Evolutionary conservation across 2,329 filamentous ascomycete genomes (phyloP), one percentile per base, ranked within the genome.

Genomic region (Harringtonia lauricola): DNA sequence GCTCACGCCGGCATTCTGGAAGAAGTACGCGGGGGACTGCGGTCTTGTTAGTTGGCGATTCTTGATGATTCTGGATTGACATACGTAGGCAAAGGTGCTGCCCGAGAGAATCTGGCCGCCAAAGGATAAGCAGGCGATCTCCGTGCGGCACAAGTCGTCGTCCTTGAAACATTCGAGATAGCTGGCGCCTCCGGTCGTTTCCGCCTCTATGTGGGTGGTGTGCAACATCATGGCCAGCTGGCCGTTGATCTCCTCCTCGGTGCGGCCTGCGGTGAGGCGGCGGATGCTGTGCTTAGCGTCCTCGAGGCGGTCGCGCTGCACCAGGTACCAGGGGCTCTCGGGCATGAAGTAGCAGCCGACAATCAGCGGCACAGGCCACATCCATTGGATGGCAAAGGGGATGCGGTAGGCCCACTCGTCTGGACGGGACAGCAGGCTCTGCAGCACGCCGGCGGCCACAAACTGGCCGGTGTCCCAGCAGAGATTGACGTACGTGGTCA

Each of bases 161-260:
- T 87, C 86, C 58, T 73, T 81, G 72, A 94, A 94, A 64, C 87
- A 94, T 60, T 94, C 87, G 53, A 75, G 63, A 60, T 92, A 94
- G 42, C 72, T 79, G 7, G 84, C 77, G 26, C 86, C 86, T 8
- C 67, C 65, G 4, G 84, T 88, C 14, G 47, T 47, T 33, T 75
- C 72, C 56, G 85, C 73, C 59, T 94, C 88, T 12, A 94, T 67
- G 0, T 83, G 82, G 1, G 84, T 89, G 1, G 87, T 95, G 57
- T 94, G 86, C 1, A 87, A 78, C 84, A 95, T 94, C 86, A 94
- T 94, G 54, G 85, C 81, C 40, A 94, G 71, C 0, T 85, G 92
- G 63, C 92, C 86, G 49, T 94, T 83, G 12, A 83, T 76, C 55
- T 94, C 76, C 53, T 92, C 89, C 47, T 82, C 73, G 1, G 77